A percentile compares a stretch with the other conserved stretches of the same genome.
phyloP scores from a whole-genome alignment of 2,329 filamentous ascomycete genomes.

The Talaromyces sp. region DNA sequence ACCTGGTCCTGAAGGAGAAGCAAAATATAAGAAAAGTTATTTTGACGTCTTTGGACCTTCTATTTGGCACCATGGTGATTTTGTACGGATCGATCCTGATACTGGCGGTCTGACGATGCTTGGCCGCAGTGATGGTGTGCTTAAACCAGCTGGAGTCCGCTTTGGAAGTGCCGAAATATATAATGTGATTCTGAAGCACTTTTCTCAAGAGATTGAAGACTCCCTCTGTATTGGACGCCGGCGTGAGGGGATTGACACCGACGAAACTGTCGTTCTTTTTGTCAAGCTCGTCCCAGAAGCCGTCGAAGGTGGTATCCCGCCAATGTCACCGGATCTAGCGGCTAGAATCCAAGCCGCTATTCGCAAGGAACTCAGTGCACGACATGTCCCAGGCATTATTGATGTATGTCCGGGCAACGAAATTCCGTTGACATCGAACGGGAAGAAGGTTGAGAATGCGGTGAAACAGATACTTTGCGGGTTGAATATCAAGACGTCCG shows the following conservation, averaged over 20 bases:
- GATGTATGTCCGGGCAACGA: conserved; percentile 68
- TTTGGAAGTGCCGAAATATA: conserved; percentile 97
- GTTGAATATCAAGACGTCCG: conserved; percentile 79
- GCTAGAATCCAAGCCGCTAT: conserved; percentile 65
- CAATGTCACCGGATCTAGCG: conserved; percentile 60
- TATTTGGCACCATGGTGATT: conserved; percentile 92
- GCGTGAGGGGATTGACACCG: conserved; percentile 63
- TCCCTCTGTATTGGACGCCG: conserved; percentile 82
- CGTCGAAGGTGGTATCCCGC: neutral
- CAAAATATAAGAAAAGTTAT: conserved; percentile 80
- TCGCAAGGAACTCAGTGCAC: conserved; percentile 73
- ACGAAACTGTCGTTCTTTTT: conserved; percentile 87
- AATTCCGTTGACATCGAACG: conserved; percentile 88
- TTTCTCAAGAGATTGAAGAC: conserved; percentile 73
- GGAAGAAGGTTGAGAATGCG: conserved; percentile 96
- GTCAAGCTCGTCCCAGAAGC: conserved; percentile 62
- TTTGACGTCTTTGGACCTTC: conserved; percentile 73
- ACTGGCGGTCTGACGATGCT: conserved; percentile 86
- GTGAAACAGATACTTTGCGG: conserved; percentile 96
- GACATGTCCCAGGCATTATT: conserved; percentile 82
- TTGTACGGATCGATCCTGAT: conserved; percentile 66
- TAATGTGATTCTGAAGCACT: conserved; percentile 83
- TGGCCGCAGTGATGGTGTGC: conserved; percentile 83
- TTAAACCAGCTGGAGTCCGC: conserved; percentile 87
- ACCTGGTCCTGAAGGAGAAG: conserved; percentile 61